phyloP scores from a whole-genome alignment of 2,329 filamentous ascomycete species.

The Cytospora piceicola region DNA sequence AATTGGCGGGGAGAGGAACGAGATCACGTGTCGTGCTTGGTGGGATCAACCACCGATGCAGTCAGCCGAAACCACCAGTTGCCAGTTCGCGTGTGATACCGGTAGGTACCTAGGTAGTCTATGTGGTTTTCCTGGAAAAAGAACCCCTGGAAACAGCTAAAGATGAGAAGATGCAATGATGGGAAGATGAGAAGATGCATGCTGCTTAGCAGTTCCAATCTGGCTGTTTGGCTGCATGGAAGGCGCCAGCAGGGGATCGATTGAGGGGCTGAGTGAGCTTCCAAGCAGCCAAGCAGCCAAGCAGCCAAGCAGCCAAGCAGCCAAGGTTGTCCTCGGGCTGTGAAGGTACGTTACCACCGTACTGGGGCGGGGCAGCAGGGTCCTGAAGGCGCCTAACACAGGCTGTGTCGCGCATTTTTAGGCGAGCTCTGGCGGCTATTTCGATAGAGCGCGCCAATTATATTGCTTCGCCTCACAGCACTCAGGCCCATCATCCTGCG shows the following conservation, averaged over 20 bases:
- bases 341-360: neutral
- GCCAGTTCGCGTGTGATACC: neutral
- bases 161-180: neutral
- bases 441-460: neutral
- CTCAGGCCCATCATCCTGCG: neutral
- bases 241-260: neutral
- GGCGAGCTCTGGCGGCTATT: conserved; percentile 1
- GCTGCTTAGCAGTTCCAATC: no score
- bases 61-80: neutral
- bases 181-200: neutral
- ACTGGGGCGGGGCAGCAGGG: neutral
- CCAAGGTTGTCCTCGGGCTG: neutral
- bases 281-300: no score
- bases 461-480: neutral
- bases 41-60: neutral
- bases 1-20: neutral
- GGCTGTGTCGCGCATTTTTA: conserved; percentile 3
- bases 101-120: no score
- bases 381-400: neutral
- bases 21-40: neutral
- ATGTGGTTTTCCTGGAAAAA: neutral
- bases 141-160: no score
- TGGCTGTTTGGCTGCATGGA: neutral
- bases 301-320: no score
- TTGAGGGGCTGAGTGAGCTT: conserved; percentile 4